Evolutionary conservation across 1,139 yeast genomes (phyloP).

Genomic region (Pichia sp.): DNA sequence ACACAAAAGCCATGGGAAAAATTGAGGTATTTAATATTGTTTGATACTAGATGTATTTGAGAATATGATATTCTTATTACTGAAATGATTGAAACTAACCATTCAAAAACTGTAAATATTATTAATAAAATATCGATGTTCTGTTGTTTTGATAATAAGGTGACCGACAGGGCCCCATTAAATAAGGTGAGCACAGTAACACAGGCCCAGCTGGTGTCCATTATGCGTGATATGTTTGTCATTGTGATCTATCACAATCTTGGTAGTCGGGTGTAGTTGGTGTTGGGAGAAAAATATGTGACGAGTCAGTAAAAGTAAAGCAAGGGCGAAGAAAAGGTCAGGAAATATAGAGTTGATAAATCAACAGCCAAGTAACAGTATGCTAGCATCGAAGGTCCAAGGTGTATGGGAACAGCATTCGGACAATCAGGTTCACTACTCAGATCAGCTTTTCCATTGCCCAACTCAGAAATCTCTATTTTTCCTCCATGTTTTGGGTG

Average conservation of each 20-base stretch:
- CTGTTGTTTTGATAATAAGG: neutral
- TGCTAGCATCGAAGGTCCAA: no score
- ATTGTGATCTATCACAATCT: neutral
- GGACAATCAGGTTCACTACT: no score
- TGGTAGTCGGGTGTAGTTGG: no score
- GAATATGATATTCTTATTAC: neutral
- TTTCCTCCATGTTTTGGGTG: neutral
- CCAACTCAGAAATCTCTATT: neutral
- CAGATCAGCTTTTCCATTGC: no score
- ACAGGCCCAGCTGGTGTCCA: neutral
- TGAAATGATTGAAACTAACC: neutral
- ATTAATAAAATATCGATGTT: conserved; percentile 8
- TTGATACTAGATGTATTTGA: neutral
- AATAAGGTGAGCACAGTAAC: neutral
- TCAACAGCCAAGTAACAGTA: no score
- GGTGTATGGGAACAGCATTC: no score
- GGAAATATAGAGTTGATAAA: no score
- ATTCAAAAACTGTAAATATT: conserved; percentile 11
- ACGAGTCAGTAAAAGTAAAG: no score
- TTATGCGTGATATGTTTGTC: conserved; percentile 7
- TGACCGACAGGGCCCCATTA: conserved; percentile 9
- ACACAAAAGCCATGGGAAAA: neutral
- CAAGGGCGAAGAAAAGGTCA: no score
- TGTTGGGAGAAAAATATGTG: no score
- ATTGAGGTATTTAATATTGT: neutral